Evolutionary conservation across 176 grass and related monocot genomes (phyloP), one percentile per base, ranked within the genome.

Genomic region (Oryza longistaminata): DNA sequence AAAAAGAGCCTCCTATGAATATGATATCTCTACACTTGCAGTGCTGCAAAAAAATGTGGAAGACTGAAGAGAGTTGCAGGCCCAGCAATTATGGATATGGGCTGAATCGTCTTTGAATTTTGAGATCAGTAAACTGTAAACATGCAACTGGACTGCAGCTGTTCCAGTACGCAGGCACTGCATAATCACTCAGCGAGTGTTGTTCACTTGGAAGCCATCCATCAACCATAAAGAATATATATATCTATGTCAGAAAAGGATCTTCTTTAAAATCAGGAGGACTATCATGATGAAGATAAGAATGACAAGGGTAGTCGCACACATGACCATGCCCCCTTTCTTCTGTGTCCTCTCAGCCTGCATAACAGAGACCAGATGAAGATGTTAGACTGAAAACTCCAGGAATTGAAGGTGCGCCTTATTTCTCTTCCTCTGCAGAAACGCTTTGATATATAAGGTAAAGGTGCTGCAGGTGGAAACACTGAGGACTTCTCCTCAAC

Each of bases 311-410:
- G 94, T 90, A 7, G 96, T 94, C 64, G 90, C 96, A 92, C 96
- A 99, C 96, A 92, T 94, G 84, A 99, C 90, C 91, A 96, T 92
- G 66, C 96, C 91, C 45, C 93, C 97, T 87, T 96, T 93, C 81
- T 91, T 94, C 65, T 99, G 96, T 37, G 93, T 91, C 81, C 96
- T 92, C 80, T 95, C 96, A 76, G 96, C 96, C 96, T 98, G 89
- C 85, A 90, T 31, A 88, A 85, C 81, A 82, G 82, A 89, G 64
- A 79, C 35, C 26, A 81, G 27, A 86, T 58, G 33, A 85, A 85
- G 48, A 90, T 69, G 37, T 90, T 87, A 90, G 75, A 74, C 61
- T 73, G 82, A 24, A 34, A 43, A 48, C 46, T 79, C 85, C 72
- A 82, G 79, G 68, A 12, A 79, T 29, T 70, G 62, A 85, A 21